phyloP scores from a whole-genome alignment of 2,329 filamentous ascomycete genomes.

The Stylonectria norvegica region DNA sequence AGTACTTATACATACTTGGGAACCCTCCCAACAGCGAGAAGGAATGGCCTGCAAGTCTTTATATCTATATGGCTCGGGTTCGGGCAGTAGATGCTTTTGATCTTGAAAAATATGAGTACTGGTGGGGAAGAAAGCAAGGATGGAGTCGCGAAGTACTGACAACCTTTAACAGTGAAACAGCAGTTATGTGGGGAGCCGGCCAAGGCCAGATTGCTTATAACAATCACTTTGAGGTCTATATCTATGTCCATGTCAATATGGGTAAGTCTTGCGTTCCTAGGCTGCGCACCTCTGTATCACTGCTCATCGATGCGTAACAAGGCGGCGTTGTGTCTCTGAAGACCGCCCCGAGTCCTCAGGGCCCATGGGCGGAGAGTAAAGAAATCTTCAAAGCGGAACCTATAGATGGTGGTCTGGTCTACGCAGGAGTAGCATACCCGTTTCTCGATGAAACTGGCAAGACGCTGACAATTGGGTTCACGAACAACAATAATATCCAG shows the following conservation, averaged over 20 bases:
- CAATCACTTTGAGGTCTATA: constrained; percentile 32
- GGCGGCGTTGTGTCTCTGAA: constrained; percentile 14
- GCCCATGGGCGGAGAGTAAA: constrained; percentile 36
- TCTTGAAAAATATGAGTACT: constrained; percentile 37
- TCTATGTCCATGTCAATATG: constrained; percentile 34
- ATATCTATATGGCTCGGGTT: constrained; percentile 38
- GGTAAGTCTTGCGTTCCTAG: constrained; percentile 4
- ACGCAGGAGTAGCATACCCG: constrained; percentile 38
- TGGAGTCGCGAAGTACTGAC: constrained; percentile 34
- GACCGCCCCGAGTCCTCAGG: constrained; percentile 26
- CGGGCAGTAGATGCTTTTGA: constrained; percentile 35
- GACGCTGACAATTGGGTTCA: constrained; percentile 38
- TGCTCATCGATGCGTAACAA: not conserved
- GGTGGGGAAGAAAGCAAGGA: constrained; percentile 36
- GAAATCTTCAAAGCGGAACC: constrained; percentile 33
- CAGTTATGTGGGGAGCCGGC: constrained; percentile 36
- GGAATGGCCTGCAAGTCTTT: constrained; percentile 23
- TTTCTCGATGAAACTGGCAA: constrained; percentile 35
- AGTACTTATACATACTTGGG: constrained; percentile 38
- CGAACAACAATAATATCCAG: constrained; percentile 39
- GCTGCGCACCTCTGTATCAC: rapidly evolving
- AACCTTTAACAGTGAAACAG: constrained; percentile 33
- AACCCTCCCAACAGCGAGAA: constrained; percentile 33
- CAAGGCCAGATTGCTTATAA: constrained; percentile 39
- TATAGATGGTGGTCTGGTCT: constrained; percentile 30